These are phyloP conservation scores for Fusarium temperatum DNA, from an alignment of 2,329 filamentous ascomycete genomes.

Conservation along the genomic window DNA sequence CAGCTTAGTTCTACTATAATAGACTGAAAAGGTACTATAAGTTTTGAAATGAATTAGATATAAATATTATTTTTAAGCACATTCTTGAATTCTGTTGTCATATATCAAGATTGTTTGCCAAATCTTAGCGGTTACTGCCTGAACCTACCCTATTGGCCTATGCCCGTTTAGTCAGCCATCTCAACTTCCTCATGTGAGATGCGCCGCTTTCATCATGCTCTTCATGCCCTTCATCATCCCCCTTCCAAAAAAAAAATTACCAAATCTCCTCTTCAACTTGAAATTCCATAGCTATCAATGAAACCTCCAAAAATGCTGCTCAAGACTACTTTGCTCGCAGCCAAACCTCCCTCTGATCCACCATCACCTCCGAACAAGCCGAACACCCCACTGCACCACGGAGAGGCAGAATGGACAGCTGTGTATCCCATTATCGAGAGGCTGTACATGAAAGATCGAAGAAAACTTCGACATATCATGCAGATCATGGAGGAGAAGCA, in stretches of 20 bases:
- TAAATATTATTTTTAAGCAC: neutral
- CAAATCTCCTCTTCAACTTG: accelerated
- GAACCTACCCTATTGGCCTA: neutral
- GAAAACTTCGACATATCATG: constrained; percentile 21
- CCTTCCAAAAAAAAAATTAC: accelerated
- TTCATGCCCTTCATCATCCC: neutral
- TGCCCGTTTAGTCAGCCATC: neutral
- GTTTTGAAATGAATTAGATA: neutral
- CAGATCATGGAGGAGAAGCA: constrained; percentile 14
- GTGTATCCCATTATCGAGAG: constrained; percentile 3
- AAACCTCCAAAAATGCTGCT: neutral
- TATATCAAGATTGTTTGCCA: neutral
- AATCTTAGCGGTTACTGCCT: neutral
- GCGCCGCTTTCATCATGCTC: neutral
- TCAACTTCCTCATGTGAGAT: neutral
- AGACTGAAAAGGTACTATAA: accelerated
- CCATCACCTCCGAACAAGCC: neutral
- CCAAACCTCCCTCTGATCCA: neutral
- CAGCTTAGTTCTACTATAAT: neutral
- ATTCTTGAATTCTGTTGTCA: no score
- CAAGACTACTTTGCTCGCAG: neutral
- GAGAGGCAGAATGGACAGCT: constrained; percentile 10
- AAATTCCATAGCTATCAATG: no score
- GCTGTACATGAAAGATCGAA: constrained; percentile 5
- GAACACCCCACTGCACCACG: neutral